Base-by-base conservation (phyloP, 2,329 filamentous ascomycete species). In the Hymenoscyphus infarciens region DNA sequence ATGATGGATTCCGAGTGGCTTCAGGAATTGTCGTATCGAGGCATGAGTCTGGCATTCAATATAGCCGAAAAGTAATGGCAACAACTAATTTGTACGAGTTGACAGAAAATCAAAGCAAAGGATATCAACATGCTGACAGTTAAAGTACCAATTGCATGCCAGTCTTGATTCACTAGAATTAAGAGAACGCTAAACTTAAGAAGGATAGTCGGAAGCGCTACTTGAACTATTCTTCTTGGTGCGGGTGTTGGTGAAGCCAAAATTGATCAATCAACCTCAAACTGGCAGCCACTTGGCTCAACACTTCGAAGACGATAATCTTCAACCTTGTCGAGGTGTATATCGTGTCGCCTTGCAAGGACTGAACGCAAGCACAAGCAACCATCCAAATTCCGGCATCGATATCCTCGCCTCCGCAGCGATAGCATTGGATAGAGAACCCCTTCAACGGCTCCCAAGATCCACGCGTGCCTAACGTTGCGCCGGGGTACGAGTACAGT, bases 1-100 rank as follows among this genome's bases (percentile, higher is more conserved):
- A 52, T 52, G 45, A 52, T 52, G 19, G 45, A 52, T 52, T 25
- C 45, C 45, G 45, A 52, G 19, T 52, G 45, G 45, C 45, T 52
- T 52, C 10, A 22, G 22, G 11, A 52, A 22, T 25, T 52, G 25
- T 52, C 45, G 42, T 19, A 25, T 10, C 11, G n/a, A 22, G n/a
- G n/a, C 10, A 19, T 52, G 22, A 8, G 10, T 5, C n/a, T 25
- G 45, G 13, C 19, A 52, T 25, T 3, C 45, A 22, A 52, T 52
- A 52, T 25, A 22, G 22, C 19, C 19, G 45, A 52, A 22, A 25
- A 52, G 45, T 52, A 49, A 52, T 52, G 22, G 11, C 45, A 52
- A 52, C 45, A 13, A 52, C 45, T 13, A 52, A 52, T 25, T 25
- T 22, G 45, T 52, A 22, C 45, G 45, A 52, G 45, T 52, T 52